phyloP scores from a whole-genome alignment of 345 rosid species.

The Aurinia saxatilis region DNA sequence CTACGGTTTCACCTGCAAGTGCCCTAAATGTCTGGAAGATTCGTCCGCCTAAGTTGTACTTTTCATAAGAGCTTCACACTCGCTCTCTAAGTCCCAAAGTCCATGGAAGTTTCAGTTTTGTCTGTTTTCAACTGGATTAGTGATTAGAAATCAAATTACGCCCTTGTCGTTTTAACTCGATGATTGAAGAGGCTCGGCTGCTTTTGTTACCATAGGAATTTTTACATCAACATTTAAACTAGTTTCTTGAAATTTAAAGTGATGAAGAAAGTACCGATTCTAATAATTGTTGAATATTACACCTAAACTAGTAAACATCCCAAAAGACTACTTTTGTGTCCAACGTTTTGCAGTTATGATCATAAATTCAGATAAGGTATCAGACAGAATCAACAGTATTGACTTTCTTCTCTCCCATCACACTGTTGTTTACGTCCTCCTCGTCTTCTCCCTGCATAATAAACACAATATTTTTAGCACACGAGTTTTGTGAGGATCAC shows the following conservation, averaged over 20 bases:
- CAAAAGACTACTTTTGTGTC: not conserved
- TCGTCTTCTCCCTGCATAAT: slow-evolving; percentile 30
- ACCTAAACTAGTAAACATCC: not conserved
- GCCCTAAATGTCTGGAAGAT: slow-evolving; percentile 56
- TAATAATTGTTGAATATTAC: not conserved
- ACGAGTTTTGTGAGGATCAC: not conserved
- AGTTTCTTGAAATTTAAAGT: not conserved
- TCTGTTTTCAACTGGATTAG: not conserved
- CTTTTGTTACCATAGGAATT: too few relatives aligned
- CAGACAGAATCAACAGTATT: slow-evolving; percentile 16
- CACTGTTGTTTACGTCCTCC: slow-evolving; percentile 31
- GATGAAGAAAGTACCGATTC: not conserved
- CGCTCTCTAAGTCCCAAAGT: too few relatives aligned
- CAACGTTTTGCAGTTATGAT: not conserved
- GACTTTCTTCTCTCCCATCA: slow-evolving; percentile 17
- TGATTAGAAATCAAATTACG: not conserved
- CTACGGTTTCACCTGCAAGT: slow-evolving; percentile 76
- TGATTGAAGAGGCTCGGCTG: too few relatives aligned
- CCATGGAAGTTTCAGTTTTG: not conserved
- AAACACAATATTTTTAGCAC: not conserved
- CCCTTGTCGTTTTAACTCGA: too few relatives aligned
- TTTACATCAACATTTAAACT: not conserved
- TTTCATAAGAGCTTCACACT: not conserved
- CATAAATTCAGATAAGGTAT: not conserved
- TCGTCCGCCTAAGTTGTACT: not conserved